These are phyloP conservation scores for Leucosporidium yakuticum DNA, from an alignment of 768 basidiomycete genomes.

Conservation along the genomic window DNA sequence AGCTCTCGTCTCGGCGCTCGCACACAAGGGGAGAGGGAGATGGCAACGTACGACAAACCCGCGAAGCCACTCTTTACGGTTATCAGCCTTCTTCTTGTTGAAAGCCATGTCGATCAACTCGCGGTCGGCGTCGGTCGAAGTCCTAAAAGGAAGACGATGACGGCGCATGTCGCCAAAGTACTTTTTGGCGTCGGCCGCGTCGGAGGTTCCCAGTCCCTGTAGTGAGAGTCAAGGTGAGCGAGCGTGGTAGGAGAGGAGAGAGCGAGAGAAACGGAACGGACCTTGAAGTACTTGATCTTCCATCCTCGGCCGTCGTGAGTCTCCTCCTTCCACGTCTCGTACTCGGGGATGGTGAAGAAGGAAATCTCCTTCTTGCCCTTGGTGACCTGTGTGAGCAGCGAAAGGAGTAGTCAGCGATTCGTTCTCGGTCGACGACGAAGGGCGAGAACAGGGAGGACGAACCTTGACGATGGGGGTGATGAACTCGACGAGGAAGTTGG, in stretches of 20 bases:
- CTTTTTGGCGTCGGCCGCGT: conserved; percentile 76
- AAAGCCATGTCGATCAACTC: conserved; percentile 94
- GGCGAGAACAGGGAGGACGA: conserved; percentile 33
- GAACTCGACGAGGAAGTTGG: conserved; percentile 92
- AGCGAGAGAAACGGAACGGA: conserved; percentile 43
- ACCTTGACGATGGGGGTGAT: conserved; percentile 97
- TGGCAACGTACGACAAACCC: conserved; percentile 65
- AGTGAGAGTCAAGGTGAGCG: background rate
- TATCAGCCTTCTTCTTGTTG: conserved; percentile 98
- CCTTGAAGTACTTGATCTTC: conserved; percentile 97
- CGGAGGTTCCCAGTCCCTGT: conserved; percentile 93
- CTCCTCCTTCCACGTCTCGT: conserved; percentile 79
- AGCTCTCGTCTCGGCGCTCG: background rate
- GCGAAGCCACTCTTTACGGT: conserved; percentile 95
- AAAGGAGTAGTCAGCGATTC: background rate
- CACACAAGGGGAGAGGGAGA: background rate
- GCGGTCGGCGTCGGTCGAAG: conserved; percentile 71
- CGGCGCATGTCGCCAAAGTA: conserved; percentile 89
- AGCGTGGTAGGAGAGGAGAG: background rate
- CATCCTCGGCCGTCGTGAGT: conserved; percentile 71
- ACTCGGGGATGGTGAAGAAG: conserved; percentile 97
- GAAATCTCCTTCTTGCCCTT: conserved; percentile 71
- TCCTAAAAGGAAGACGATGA: conserved; percentile 88
- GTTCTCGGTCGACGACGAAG: background rate
- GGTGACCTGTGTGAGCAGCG: conserved; percentile 55